These are phyloP conservation scores for Coniochaeta prunicola DNA, from an alignment of 2,329 filamentous ascomycete species.

Conservation along the genomic window DNA sequence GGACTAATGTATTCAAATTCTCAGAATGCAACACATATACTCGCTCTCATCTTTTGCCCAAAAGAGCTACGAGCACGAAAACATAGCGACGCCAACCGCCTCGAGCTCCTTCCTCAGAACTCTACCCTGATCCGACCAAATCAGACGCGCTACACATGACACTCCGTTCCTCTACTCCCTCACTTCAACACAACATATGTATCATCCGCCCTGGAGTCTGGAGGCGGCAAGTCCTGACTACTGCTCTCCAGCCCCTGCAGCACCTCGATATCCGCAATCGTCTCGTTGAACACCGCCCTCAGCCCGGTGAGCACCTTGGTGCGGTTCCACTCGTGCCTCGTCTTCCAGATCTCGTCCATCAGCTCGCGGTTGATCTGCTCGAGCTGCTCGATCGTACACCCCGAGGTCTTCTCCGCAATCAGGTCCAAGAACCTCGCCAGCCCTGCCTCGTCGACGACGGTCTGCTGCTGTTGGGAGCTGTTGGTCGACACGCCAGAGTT, in stretches of 20 bases:
- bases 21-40: background rate
- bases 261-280: slow-evolving; percentile 22
- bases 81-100: background rate
- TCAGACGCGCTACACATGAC: background rate
- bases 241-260: slow-evolving; percentile 19
- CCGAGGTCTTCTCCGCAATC: slow-evolving; percentile 61
- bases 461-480: slow-evolving; percentile 36
- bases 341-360: slow-evolving; percentile 85
- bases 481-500: slow-evolving; percentile 24
- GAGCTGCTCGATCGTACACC: slow-evolving; percentile 84
- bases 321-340: slow-evolving; percentile 76
- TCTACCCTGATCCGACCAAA: background rate
- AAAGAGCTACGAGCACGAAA: background rate
- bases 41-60: background rate
- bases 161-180: background rate
- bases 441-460: slow-evolving; percentile 38
- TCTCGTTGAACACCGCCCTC: slow-evolving; percentile 66
- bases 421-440: slow-evolving; percentile 53
- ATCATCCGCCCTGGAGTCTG: background rate
- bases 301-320: slow-evolving; percentile 55
- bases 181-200: background rate
- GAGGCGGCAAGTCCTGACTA: slow-evolving; percentile 4
- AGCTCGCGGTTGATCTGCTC: slow-evolving; percentile 87
- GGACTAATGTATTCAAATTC: background rate
- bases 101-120: background rate